Base-by-base conservation (phyloP, 345 rosid genomes). In the Lepidium didymum region DNA sequence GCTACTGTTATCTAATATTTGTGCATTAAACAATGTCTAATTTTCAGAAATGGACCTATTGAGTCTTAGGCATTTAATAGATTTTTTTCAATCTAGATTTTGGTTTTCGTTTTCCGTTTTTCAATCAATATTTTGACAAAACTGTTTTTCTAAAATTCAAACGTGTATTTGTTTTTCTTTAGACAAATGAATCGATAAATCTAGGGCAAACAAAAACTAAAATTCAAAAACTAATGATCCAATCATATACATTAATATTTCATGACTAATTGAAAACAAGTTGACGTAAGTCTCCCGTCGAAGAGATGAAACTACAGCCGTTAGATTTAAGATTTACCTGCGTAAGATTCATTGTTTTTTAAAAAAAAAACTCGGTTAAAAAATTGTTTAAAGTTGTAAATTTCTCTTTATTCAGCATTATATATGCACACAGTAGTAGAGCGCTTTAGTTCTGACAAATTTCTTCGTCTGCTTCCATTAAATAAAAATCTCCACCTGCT, bases 391-490 rank as follows among this genome's bases (percentile, higher is more conserved):
- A 47, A 38, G 13, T 37, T 23, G 27, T 37, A 55, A 70, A 69
- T 60, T 68, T 70, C 62, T 52, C 44, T 33, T 35, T 36, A 16
- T 29, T 62, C 14, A 64, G 35, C 67, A 59, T 59, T 68, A 69
- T 69, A 69, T 69, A 69, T 69, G 60, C 43, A 49, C 37, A 72
- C 58, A 44, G 76, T 72, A 64, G 64, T 51, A 46, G 14, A 42
- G 12, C 25, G 12, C 41, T 34, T 33, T 52, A 42, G n/a, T 19
- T 62, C 70, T 56, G 70, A 72, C 70, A 55, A 64, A 62, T 11
- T 61, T 44, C n/a, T 34, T 29, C 69, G 62, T 61, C 53, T 44
- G 29, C 55, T 44, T 31, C 69, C 14, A 23, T 27, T 62, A 19
- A 51, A 47, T 38, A 52, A 21, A 29, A 41, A 11, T 59, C 33